Evolutionary conservation across 495 filamentous ascomycete genomes (phyloP).

Genomic region (Penicillium verhagenii): DNA sequence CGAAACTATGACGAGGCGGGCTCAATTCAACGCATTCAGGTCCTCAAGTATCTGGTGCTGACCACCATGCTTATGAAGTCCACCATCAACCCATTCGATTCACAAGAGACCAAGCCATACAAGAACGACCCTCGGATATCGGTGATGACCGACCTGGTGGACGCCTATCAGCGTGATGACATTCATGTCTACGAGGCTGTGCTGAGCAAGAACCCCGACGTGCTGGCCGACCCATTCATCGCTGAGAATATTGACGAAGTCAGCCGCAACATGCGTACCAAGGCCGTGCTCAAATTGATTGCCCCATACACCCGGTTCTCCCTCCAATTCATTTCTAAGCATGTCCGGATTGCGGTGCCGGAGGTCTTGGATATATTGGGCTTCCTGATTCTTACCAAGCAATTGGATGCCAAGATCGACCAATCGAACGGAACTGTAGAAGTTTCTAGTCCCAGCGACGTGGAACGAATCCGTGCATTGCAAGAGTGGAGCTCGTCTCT

Average conservation of each 20-base stretch:
- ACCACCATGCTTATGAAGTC: constrained; percentile 99
- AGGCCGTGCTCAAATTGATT: constrained; percentile 89
- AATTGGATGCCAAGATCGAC: constrained; percentile 84
- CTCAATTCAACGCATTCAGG: constrained; percentile 92
- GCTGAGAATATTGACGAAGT: constrained; percentile 99
- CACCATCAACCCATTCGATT: constrained; percentile 99
- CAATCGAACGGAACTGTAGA: constrained; percentile 80
- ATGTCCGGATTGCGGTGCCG: constrained; percentile 75
- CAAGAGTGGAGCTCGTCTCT: constrained; percentile 71
- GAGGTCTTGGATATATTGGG: constrained; percentile 94
- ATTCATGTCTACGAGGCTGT: constrained; percentile 88
- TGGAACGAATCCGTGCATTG: constrained; percentile 70
- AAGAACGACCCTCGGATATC: constrained; percentile 91
- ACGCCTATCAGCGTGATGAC: constrained; percentile 94
- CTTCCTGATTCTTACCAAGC: constrained; percentile 86
- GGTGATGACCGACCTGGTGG: constrained; percentile 95
- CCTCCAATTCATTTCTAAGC: constrained; percentile 77
- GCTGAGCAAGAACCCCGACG: constrained; percentile 82
- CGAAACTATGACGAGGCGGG: constrained; percentile 98
- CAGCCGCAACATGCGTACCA: constrained; percentile 96
- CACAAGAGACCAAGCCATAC: constrained; percentile 99
- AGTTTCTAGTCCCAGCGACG: constrained; percentile 72
- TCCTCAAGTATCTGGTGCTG: constrained; percentile 94
- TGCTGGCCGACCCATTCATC: constrained; percentile 91
- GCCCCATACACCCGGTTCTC: constrained; percentile 93